Conservation (phyloP, 2,329 filamentous ascomycete genomes). For the Talaromyces verruculosus region DNA sequence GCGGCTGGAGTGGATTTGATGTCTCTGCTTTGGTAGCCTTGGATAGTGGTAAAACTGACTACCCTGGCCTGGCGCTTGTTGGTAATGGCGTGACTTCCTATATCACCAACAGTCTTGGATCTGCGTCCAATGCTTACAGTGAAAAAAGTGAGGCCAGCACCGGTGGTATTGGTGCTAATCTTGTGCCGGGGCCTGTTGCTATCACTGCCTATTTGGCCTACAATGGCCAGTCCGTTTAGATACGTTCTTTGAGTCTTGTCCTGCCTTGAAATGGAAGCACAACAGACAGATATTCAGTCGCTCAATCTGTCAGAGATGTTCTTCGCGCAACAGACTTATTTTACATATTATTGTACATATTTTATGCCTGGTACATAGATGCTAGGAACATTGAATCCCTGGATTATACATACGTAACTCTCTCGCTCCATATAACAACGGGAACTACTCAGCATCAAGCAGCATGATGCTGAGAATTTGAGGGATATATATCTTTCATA, state of each 20-base stretch:
- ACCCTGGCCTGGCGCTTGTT: slow-evolving; percentile 31
- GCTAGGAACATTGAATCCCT: not conserved
- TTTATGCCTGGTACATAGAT: not conserved
- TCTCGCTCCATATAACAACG: not conserved
- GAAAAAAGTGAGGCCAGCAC: not conserved
- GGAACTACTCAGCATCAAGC: not conserved
- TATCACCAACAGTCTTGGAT: not conserved
- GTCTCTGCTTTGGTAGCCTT: slow-evolving; percentile 41
- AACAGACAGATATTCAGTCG: not conserved
- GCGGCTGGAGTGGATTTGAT: slow-evolving; percentile 38
- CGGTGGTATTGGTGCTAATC: not conserved
- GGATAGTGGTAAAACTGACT: slow-evolving; percentile 30
- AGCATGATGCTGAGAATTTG: not conserved
- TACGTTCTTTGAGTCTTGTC: not conserved
- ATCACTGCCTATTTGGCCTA: not conserved
- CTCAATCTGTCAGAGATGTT: not conserved
- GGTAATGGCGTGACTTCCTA: slow-evolving; percentile 1
- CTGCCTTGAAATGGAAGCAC: not conserved
- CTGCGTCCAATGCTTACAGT: not conserved
- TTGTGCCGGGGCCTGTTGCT: not conserved
- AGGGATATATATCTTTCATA: not conserved
- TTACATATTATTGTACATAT: not conserved
- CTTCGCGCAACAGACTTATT: not conserved
- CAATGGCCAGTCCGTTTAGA: not conserved
- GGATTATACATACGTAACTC: not conserved